phyloP scores from a whole-genome alignment of 2,329 filamentous ascomycete genomes.

The Fusarium xyrophilum region DNA sequence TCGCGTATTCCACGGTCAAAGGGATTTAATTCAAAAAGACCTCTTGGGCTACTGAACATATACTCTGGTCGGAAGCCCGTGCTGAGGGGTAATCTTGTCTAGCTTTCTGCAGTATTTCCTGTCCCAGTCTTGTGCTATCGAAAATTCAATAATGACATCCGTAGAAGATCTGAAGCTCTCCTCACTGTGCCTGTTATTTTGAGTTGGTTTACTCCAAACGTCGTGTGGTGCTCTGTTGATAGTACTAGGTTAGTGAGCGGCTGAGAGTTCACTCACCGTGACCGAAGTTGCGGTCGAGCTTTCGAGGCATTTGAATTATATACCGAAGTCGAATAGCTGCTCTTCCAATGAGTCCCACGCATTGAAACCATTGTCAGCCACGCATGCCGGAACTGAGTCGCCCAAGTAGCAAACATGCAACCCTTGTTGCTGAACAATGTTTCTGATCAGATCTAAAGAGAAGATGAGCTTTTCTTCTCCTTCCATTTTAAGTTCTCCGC shows the following conservation, averaged over 20 bases:
- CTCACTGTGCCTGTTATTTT: accelerated
- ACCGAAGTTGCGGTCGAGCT: too few relatives aligned
- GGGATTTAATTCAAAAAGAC: accelerated
- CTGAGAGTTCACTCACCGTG: background rate
- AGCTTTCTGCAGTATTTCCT: background rate
- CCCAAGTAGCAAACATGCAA: too few relatives aligned
- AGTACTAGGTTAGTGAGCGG: too few relatives aligned
- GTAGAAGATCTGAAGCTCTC: too few relatives aligned
- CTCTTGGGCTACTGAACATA: background rate
- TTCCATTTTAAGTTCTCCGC: background rate
- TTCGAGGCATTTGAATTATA: too few relatives aligned
- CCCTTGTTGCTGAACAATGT: background rate
- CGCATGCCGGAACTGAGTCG: accelerated
- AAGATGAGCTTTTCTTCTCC: accelerated
- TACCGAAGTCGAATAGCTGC: too few relatives aligned
- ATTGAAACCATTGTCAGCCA: background rate
- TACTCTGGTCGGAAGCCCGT: background rate
- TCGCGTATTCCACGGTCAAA: accelerated
- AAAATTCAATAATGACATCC: too few relatives aligned
- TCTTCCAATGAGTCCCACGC: too few relatives aligned
- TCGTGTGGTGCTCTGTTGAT: background rate
- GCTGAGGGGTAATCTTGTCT: background rate
- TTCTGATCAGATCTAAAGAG: too few relatives aligned
- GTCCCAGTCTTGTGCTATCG: background rate
- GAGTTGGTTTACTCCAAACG: background rate